A percentile compares a stretch with the other conserved stretches of the same genome.
phyloP scores from a whole-genome alignment of 768 basidiomycete genomes.

The Myochromella boudieri region DNA sequence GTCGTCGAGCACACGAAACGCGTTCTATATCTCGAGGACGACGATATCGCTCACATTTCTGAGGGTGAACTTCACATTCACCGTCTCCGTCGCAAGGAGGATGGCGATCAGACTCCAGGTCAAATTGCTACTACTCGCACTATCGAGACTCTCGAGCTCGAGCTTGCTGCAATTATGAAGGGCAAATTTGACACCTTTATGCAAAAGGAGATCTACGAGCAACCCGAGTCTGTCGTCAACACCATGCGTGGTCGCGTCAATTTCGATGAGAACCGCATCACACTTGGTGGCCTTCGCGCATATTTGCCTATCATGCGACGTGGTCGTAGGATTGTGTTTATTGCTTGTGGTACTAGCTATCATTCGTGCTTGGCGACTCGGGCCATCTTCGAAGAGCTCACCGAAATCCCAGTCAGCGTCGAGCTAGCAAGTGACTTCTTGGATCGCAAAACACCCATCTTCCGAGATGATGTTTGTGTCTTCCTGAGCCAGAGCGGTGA shows the following conservation, averaged over 20 bases:
- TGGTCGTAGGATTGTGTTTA: constrained; percentile 92
- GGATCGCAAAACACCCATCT: constrained; percentile 98
- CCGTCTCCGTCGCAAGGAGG: constrained; percentile 89
- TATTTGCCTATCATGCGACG: constrained; percentile 96
- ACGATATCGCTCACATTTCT: constrained; percentile 97
- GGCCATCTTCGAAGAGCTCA: constrained; percentile 97
- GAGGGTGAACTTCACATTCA: constrained; percentile 99
- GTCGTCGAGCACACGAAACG: constrained; percentile 99
- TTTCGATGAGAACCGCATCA: constrained; percentile 90
- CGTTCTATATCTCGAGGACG: constrained; percentile 97
- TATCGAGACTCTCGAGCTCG: constrained; percentile 97
- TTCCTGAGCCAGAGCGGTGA: constrained; percentile 98
- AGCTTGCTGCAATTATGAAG: constrained; percentile 99
- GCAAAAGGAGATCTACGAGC: constrained; percentile 99
- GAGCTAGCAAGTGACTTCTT: constrained; percentile 98
- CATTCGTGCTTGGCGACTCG: constrained; percentile 97
- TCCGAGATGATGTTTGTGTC: constrained; percentile 96
- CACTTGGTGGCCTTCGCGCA: constrained; percentile 91
- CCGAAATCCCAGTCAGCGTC: constrained; percentile 96
- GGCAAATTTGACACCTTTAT: constrained; percentile 99
- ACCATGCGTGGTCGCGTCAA: constrained; percentile 99
- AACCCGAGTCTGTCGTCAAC: constrained; percentile 99
- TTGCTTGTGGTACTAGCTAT: constrained; percentile 98
- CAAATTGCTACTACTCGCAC: constrained; percentile 77
- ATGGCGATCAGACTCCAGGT: constrained; percentile 57